Base-by-base conservation (phyloP, 345 rosid species). In the Streptanthus diversifolius region DNA sequence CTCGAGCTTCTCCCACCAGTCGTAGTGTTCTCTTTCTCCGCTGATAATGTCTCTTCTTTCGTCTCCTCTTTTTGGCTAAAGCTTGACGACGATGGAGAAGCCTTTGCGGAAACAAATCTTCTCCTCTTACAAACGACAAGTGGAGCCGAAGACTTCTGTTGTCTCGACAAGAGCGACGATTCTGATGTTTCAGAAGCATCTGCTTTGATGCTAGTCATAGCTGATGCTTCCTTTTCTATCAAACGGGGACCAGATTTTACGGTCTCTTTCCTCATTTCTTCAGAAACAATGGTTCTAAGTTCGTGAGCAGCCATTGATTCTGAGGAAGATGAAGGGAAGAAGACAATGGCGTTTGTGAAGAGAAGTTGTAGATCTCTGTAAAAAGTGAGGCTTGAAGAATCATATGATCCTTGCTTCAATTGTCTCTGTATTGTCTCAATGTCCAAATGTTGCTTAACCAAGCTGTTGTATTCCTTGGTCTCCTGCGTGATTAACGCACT, bases 361-460 rank as follows among this genome's bases (percentile, higher is more conserved):
- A 90, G 87, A 76, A 88, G 91, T 52, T 83, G 77, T 7, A 90
- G 73, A 70, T 90, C 96, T 41, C 90, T 83, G 74, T 84, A 84
- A 74, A 88, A 85, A 4, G 47, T 9, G 55, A 82, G 76, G 25
- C 70, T 45, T 37, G 77, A 76, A 32, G 87, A 74, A 29, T 83
- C 71, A 66, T 86, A 88, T 4, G 22, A 76, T 36, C 88, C 86
- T 74, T 83, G 73, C 51, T 77, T 83, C 32, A 90, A 17, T 70
- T 70, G 85, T 9, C 80, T 56, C 32, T 83, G 82, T 56, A 90
- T 80, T 4, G 84, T 82, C 49, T 84, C 84, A 9, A 90, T 45
- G 59, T 90, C 96, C 83, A 86, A 62, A 51, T 86, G 91, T 76
- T 85, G 90, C 62, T 85, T 76, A 21, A 90, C 56, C 15, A 82